Conservation (phyloP, 78 protist genomes). For the Tieghemostelium lacteum region DNA sequence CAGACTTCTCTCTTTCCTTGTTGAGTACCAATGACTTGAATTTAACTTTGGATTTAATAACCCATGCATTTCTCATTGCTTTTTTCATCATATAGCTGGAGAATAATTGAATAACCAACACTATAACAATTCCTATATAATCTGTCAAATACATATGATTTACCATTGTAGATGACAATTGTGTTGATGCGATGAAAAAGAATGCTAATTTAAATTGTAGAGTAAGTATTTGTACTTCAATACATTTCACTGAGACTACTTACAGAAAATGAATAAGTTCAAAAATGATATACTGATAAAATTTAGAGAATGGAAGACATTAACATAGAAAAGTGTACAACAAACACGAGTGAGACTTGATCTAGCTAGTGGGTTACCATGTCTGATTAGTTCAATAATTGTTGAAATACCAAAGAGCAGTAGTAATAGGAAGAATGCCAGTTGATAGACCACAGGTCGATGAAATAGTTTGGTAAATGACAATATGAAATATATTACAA, state of each 20-base stretch:
- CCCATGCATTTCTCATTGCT: slow-evolving; percentile 69
- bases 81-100: slow-evolving; percentile 62
- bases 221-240: not conserved
- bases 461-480: slow-evolving; percentile 33
- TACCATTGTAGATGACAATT: slow-evolving; percentile 30
- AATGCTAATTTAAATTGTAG: slow-evolving; percentile 5
- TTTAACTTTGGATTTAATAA: slow-evolving; percentile 51
- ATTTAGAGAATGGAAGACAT: slow-evolving; percentile 60
- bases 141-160: slow-evolving; percentile 53
- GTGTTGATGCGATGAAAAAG: slow-evolving; percentile 20
- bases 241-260: not conserved
- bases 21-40: slow-evolving; percentile 16
- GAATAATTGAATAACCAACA: slow-evolving; percentile 37
- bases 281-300: slow-evolving; percentile 21
- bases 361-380: slow-evolving; percentile 64
- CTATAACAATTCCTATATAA: slow-evolving; percentile 46
- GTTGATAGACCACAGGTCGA: slow-evolving; percentile 11
- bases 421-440: slow-evolving; percentile 8
- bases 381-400: slow-evolving; percentile 42
- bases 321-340: slow-evolving; percentile 43
- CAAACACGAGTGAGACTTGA: slow-evolving; percentile 48
- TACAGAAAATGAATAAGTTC: slow-evolving; percentile 50
- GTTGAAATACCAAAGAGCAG: slow-evolving; percentile 48
- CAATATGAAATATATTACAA: slow-evolving; percentile 6
- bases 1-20: slow-evolving; percentile 34